phyloP scores from a whole-genome alignment of 2,329 filamentous ascomycete species.

The Allantophomopsis cytisporea region DNA sequence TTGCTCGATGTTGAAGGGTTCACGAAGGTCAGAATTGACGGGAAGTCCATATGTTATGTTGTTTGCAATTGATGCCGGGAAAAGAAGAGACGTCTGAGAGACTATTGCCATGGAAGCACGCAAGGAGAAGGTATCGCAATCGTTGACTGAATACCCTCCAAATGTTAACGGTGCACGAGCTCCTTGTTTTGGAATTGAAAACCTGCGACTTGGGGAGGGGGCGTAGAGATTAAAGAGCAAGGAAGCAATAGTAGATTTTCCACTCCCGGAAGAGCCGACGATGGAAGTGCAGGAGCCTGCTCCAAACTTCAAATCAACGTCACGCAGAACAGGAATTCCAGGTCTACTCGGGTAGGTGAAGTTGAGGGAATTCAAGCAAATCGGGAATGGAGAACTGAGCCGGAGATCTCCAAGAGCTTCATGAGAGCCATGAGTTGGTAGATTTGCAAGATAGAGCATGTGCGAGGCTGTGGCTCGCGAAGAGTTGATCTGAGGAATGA shows the following conservation, averaged over 20 bases:
- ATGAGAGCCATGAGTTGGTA: slow-evolving; percentile 27
- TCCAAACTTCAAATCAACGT: slow-evolving; percentile 51
- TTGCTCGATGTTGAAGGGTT: slow-evolving; percentile 26
- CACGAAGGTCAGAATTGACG: slow-evolving; percentile 34
- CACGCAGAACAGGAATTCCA: slow-evolving; percentile 38
- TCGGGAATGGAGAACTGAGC: slow-evolving; percentile 25
- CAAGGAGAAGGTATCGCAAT: slow-evolving; percentile 45
- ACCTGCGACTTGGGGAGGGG: slow-evolving; percentile 6
- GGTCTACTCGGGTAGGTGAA: slow-evolving; percentile 60
- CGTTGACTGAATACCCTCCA: slow-evolving; percentile 37
- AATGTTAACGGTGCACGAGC: slow-evolving; percentile 33
- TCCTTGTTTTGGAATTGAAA: neutral
- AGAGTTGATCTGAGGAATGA: slow-evolving; percentile 69
- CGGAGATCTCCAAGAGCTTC: slow-evolving; percentile 31
- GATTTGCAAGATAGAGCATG: slow-evolving; percentile 54
- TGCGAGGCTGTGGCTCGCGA: slow-evolving; percentile 60
- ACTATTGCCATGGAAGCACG: slow-evolving; percentile 53
- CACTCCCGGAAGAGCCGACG: slow-evolving; percentile 75
- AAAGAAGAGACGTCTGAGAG: slow-evolving; percentile 59
- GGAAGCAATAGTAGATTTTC: slow-evolving; percentile 74
- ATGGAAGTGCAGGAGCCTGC: slow-evolving; percentile 59
- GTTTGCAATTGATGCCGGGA: slow-evolving; percentile 60
- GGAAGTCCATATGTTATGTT: slow-evolving; percentile 76
- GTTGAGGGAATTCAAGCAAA: slow-evolving; percentile 40
- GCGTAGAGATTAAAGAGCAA: slow-evolving; percentile 63